phyloP scores from a whole-genome alignment of 2,329 filamentous ascomycete species.

The Aureobasidium sp. region DNA sequence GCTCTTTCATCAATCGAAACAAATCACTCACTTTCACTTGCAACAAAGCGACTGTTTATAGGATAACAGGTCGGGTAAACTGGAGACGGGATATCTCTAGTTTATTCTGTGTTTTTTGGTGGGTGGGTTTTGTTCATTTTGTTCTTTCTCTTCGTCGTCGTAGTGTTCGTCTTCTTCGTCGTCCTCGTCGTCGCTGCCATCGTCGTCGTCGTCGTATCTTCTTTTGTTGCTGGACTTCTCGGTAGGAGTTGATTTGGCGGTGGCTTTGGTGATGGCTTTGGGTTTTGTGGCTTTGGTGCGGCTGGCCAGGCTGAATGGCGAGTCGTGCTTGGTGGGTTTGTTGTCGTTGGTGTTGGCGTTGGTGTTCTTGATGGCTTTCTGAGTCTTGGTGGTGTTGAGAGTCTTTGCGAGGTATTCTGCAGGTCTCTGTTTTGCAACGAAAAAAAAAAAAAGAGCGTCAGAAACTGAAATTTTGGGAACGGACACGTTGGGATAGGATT shows the following conservation, averaged over 20 bases:
- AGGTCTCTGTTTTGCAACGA: not conserved
- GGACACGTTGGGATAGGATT: not conserved
- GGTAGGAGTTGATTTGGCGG: too few species aligned
- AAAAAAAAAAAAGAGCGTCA: not conserved
- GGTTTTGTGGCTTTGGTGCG: too few species aligned
- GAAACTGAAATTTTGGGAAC: too few species aligned
- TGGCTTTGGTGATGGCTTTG: too few species aligned
- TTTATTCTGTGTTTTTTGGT: too few species aligned
- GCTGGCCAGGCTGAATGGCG: not conserved
- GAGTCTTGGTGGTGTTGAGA: not conserved
- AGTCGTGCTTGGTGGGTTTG: too few species aligned
- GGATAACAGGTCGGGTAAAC: not conserved
- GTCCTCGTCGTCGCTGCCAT: not conserved
- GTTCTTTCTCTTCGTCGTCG: too few species aligned
- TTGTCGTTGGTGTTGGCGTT: not conserved
- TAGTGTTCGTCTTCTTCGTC: too few species aligned
- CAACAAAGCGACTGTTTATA: not conserved
- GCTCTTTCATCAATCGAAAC: too few species aligned
- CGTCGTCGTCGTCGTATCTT: not conserved
- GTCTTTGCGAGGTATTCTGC: not conserved
- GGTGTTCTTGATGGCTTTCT: not conserved
- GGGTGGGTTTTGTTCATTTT: too few species aligned
- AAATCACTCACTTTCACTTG: not conserved
- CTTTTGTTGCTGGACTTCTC: too few species aligned
- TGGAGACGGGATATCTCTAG: not conserved